These are phyloP conservation scores for Neonectria sp. DNA, from an alignment of 2,329 filamentous ascomycete species.

Conservation along the genomic window DNA sequence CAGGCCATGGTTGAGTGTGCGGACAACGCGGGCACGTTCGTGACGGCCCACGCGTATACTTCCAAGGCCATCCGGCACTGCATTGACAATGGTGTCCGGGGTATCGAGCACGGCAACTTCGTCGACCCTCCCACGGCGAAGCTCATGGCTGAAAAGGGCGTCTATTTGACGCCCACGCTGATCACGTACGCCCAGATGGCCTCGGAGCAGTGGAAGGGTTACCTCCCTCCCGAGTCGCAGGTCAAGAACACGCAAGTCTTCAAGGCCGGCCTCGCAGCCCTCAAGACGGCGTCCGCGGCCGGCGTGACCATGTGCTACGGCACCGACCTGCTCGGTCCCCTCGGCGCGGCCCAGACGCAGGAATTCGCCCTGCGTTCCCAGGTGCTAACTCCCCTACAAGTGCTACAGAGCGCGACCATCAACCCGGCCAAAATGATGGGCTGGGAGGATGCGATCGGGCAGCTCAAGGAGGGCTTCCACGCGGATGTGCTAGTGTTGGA, in stretches of 20 bases:
- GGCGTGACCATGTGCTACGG: conserved; percentile 70
- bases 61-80: conserved; percentile 67
- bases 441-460: conserved; percentile 61
- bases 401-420: conserved; percentile 53
- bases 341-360: conserved; percentile 49
- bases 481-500: conserved; percentile 68
- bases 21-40: conserved; percentile 63
- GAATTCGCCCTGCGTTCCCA: conserved; percentile 49
- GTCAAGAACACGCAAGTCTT: conserved; percentile 66
- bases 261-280: conserved; percentile 59
- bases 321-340: conserved; percentile 53
- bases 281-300: conserved; percentile 65
- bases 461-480: conserved; percentile 63
- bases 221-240: conserved; percentile 59
- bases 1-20: conserved; percentile 66
- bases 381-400: conserved; percentile 36
- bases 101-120: conserved; percentile 64
- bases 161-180: conserved; percentile 68
- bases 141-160: conserved; percentile 64
- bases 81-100: conserved; percentile 55
- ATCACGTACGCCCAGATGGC: conserved; percentile 66
- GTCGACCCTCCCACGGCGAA: conserved; percentile 58
- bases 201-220: conserved; percentile 56
- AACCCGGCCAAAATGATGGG: conserved; percentile 66
- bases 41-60: conserved; percentile 72